Conservation (phyloP, 352 stramenopile genomes). For the Chrysophaeum taylorii region DNA sequence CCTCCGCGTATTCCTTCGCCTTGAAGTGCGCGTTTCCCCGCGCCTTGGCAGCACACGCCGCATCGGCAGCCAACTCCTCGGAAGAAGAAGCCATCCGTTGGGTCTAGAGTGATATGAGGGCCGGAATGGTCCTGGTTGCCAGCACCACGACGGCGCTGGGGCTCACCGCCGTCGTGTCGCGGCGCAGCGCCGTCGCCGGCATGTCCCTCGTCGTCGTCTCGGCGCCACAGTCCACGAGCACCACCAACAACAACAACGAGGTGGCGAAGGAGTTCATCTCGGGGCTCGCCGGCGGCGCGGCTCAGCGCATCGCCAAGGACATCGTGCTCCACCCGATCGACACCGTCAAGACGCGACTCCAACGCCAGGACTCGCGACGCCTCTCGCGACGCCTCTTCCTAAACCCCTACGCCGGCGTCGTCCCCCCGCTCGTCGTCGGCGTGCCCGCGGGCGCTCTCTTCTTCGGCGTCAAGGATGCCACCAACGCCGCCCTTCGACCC, state of each 20-base stretch:
- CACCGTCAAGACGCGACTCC: conserved; percentile 80
- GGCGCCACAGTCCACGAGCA: no score
- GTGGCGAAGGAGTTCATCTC: no score
- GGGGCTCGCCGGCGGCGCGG: conserved; percentile 27
- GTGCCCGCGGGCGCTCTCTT: conserved; percentile 25
- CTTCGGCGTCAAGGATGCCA: conserved; percentile 31
- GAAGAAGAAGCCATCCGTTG: no score
- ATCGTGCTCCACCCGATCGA: conserved; percentile 80
- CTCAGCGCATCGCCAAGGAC: conserved; percentile 41
- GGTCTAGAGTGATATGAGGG: no score
- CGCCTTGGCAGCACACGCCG: conserved; percentile 13
- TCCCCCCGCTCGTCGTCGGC: conserved; percentile 24
- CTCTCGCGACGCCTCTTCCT: conserved; percentile 18
- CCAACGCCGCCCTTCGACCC: conserved; percentile 21
- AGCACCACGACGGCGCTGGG: no score
- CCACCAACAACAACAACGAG: no score
- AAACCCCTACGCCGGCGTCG: conserved; percentile 27
- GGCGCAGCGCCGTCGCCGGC: no score
- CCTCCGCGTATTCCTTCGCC: conserved; percentile 17
- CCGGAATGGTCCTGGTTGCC: no score
- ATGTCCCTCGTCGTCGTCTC: no score
- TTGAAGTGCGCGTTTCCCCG: conserved; percentile 29
- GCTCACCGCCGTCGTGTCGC: no score
- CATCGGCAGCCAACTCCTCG: no score
- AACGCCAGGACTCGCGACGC: conserved; percentile 23